These are phyloP conservation scores for Cyclaneusma minus DNA, from an alignment of 2,329 filamentous ascomycete species.

Conservation along the genomic window DNA sequence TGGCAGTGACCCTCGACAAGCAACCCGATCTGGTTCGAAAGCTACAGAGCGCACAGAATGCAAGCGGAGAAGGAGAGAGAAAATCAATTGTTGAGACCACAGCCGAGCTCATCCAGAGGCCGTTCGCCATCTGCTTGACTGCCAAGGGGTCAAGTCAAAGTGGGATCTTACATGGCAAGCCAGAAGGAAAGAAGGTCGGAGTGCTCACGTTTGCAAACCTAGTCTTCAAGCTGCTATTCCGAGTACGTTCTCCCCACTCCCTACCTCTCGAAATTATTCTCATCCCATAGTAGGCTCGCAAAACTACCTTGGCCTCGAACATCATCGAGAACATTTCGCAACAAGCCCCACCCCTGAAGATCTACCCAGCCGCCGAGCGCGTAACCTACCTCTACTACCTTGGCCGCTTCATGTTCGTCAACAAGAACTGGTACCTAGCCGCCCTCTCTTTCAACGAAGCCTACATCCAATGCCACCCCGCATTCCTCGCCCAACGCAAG, in stretches of 20 bases:
- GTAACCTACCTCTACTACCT: constrained; percentile 93
- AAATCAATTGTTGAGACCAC: constrained; percentile 74
- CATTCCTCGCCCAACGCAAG: constrained; percentile 61
- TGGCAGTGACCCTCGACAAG: constrained; percentile 74
- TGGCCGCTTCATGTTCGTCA: constrained; percentile 76
- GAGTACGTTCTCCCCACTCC: constrained; percentile 30
- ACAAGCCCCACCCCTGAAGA: constrained; percentile 62
- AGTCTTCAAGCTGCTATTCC: constrained; percentile 75
- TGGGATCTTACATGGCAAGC: constrained; percentile 39
- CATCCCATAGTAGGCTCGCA: constrained; percentile 42
- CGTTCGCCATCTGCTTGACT: constrained; percentile 79
- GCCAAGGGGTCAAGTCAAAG: constrained; percentile 54
- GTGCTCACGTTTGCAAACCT: constrained; percentile 90
- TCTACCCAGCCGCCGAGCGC: constrained; percentile 74
- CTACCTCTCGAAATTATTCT: not conserved
- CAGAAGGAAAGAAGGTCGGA: constrained; percentile 72
- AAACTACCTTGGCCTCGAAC: constrained; percentile 70
- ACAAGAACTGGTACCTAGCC: constrained; percentile 67
- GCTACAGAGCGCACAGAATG: constrained; percentile 31
- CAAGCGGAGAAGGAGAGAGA: constrained; percentile 49
- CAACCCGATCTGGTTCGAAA: constrained; percentile 61
- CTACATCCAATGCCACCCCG: constrained; percentile 60
- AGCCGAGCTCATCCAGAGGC: constrained; percentile 77
- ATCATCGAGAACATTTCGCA: constrained; percentile 81
- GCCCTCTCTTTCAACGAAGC: constrained; percentile 62